Base-by-base conservation (phyloP, 2,329 filamentous ascomycete species). In the Botrytis paeoniae region DNA sequence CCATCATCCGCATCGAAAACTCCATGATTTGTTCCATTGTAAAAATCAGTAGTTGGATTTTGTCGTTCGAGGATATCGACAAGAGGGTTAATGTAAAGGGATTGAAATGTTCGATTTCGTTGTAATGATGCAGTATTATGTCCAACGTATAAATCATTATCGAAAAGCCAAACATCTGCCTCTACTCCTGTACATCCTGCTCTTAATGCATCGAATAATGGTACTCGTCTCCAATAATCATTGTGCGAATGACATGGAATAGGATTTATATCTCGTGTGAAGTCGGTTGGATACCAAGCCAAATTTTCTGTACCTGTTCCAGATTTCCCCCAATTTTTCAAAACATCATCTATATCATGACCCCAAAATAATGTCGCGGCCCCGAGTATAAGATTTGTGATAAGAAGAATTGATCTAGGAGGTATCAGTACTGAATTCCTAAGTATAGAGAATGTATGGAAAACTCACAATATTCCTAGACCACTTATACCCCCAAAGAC, bases 181-280 rank as follows among this genome's bases (percentile, higher is more conserved):
- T 93, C 91, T 5, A 92, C 84, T 16, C 89, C 87, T 9, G 88
- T 87, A 76, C 89, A 91, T 10, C 89, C 88, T 8, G 86, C 85
- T 12, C 83, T 80, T 1, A 91, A 80, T 35, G 91, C 91, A 18
- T 88, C 88, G 77, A 87, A 90, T 5, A 93, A 83, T 0, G 91
- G 90, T 0, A 87, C 83, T 29, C 84, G 83, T 66, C 89, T 86
- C 88, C 89, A 91, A 80, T 93, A 93, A 80, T 93, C 91, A 77
- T 93, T 92, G 79, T 93, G 90, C 1, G 88, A 91, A 79, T 92
- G 90, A 75, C 89, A 91, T 2, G 84, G 82, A 43, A 90, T 85
- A 1, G 89, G 88, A 3, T 83, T 79, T 29, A 89, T 82, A 66
- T 87, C 85, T 20, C 84, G 83, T 14, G 86, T 84, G 73, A 88